Conservation (phyloP, 306 rosid genomes). For the Begonia fuchsioides region DNA sequence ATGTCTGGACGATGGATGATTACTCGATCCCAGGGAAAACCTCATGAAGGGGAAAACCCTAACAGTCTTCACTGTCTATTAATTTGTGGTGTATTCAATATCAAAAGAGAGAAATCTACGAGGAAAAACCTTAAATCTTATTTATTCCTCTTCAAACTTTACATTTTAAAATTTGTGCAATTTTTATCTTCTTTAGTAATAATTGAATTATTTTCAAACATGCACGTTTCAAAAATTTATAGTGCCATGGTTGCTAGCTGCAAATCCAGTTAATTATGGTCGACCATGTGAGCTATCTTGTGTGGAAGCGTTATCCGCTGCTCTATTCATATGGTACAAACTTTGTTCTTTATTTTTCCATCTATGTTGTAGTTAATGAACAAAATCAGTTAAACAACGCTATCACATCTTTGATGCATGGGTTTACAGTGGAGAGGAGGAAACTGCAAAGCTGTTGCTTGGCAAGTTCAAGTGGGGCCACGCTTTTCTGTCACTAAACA, state of each 20-base stretch:
- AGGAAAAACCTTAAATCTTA: no score
- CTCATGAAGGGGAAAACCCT: no score
- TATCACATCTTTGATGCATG: slow-evolving; percentile 4
- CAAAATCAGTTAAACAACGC: background rate
- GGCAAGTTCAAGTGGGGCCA: slow-evolving; percentile 99
- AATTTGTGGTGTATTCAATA: no score
- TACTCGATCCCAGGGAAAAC: no score
- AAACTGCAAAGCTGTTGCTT: slow-evolving; percentile 75
- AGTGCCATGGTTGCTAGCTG: slow-evolving; percentile 98
- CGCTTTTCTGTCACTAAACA: slow-evolving; percentile 66
- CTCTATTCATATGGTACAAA: slow-evolving; percentile 67
- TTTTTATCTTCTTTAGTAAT: no score
- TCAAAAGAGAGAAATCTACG: no score
- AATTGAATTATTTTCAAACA: no score
- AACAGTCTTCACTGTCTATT: no score
- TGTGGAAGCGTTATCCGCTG: slow-evolving; percentile 98
- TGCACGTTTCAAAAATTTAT: slow-evolving; percentile 5
- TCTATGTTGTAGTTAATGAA: background rate
- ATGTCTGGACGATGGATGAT: no score
- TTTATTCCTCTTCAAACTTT: no score
- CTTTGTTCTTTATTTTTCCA: no score
- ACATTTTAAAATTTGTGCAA: no score
- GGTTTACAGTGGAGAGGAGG: slow-evolving; percentile 75
- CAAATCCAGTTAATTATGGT: slow-evolving; percentile 92
- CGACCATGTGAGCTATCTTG: slow-evolving; percentile 92